Evolutionary conservation across 208 protist genomes (phyloP), one percentile per base, ranked within the genome.

Genomic region (Wallacemonas sp.): DNA sequence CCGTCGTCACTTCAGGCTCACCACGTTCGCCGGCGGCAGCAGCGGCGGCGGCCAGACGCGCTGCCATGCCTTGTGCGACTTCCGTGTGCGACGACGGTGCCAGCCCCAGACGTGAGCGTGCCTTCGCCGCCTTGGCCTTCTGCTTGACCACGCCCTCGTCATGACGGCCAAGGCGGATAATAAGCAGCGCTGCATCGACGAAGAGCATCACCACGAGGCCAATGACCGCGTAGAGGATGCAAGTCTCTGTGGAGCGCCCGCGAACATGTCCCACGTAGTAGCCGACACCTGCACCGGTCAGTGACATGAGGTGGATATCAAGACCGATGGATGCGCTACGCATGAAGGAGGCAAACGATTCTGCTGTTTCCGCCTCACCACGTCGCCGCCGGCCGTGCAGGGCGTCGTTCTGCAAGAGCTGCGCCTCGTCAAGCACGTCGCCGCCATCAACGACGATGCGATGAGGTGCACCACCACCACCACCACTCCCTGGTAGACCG

Each of bases 271-370:
- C 80, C 1, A 93, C 38, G 68, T 91, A 91, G 73, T 89, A 93
- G 10, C 87, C 87, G 1, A 86, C 79, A 4, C 62, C 72, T 1
- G 71, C 87, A 10, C 82, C 87, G 22, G 79, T 79, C 10, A 91
- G 61, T 10, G 79, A 70, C 87, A 93, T 91, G 42, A 91, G 39
- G 26, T 85, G 76, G 21, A 93, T 86, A 64, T 93, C 87, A 32
- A 91, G 69, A 13, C 84, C 82, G 63, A 93, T 86, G 10, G 76
- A 81, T 2, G 73, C 79, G 53, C 82, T 77, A 1, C 68, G 71
- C 27, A 93, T 22, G 48, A 93, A 91, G 33, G 66, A 32, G 3
- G 78, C 66, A 72, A 81, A 84, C 1, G 77, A 83, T 61, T 63
- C 64, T 30, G 66, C 62, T 21, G 8, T 37, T 1, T 57, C 50